phyloP scores from a whole-genome alignment of 2,329 filamentous ascomycete genomes.

The Fusarium guadeloupense region DNA sequence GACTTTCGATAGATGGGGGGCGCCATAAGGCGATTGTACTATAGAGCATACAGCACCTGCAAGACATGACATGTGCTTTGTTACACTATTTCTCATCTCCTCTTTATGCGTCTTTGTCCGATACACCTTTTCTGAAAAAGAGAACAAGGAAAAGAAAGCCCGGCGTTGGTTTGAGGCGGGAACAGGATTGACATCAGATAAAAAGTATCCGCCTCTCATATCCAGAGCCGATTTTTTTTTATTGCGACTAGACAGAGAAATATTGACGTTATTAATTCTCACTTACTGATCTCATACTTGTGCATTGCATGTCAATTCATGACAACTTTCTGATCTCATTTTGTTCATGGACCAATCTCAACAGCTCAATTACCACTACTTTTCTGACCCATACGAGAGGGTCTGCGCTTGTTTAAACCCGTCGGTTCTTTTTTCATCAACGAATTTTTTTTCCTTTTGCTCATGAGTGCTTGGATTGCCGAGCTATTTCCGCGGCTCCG shows the following conservation, averaged over 20 bases:
- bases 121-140: constrained; percentile 21
- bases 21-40: constrained; percentile 49
- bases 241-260: constrained; percentile 16
- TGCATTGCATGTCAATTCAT: neutral
- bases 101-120: constrained; percentile 43
- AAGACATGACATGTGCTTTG: constrained; percentile 46
- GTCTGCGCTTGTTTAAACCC: constrained; percentile 9
- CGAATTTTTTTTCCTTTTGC: neutral
- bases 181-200: constrained; percentile 23
- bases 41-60: constrained; percentile 50
- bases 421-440: neutral
- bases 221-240: constrained; percentile 20
- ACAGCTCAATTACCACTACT: constrained; percentile 16
- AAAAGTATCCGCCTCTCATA: constrained; percentile 26
- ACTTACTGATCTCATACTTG: neutral
- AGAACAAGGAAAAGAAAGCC: constrained; percentile 26
- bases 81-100: constrained; percentile 48
- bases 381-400: neutral
- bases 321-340: constrained; percentile 6
- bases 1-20: constrained; percentile 50
- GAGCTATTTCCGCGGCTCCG: constrained; percentile 39
- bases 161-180: constrained; percentile 37
- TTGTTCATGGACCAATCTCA: constrained; percentile 17
- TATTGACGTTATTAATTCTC: constrained; percentile 13
- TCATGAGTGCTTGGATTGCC: constrained; percentile 22